These are phyloP conservation scores for Aaosphaeria pasadenensis DNA, from an alignment of 2,329 filamentous ascomycete genomes.

Conservation along the genomic window DNA sequence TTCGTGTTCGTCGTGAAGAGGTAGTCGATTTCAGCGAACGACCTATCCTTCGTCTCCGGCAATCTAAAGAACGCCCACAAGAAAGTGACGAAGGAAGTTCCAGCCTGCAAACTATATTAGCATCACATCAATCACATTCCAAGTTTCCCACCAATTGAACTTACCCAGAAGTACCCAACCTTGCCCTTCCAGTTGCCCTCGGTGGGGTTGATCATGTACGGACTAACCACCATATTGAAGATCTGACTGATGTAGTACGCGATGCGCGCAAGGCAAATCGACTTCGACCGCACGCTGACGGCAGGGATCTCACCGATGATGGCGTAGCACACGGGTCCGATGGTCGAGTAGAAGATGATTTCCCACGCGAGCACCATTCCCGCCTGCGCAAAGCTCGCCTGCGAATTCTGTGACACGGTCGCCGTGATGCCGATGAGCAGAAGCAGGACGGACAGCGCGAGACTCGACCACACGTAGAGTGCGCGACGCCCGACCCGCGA, in stretches of 20 bases:
- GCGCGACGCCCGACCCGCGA: conserved; percentile 61
- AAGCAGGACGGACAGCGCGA: conserved; percentile 57
- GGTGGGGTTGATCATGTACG: conserved; percentile 46
- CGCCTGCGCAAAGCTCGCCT: conserved; percentile 56
- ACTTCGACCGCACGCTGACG: conserved; percentile 62
- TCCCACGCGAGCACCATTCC: conserved; percentile 64
- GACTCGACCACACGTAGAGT: conserved; percentile 60
- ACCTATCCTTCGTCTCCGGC: conserved; percentile 56
- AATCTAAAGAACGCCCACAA: conserved; percentile 49
- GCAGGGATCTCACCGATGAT: conserved; percentile 66
- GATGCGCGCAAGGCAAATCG: conserved; percentile 62
- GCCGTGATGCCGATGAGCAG: conserved; percentile 71
- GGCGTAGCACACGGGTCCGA: conserved; percentile 63
- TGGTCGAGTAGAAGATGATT: conserved; percentile 61
- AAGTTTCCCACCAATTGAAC: too few relatives aligned
- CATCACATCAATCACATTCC: too few relatives aligned
- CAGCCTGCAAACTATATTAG: too few relatives aligned
- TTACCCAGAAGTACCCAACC: conserved; percentile 32
- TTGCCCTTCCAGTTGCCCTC: conserved; percentile 37
- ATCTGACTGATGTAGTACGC: conserved; percentile 64
- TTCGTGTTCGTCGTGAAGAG: conserved; percentile 60
- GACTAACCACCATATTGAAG: conserved; percentile 58
- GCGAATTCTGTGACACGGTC: not conserved
- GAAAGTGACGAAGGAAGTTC: conserved; percentile 55
- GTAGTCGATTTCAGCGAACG: conserved; percentile 54